Evolutionary conservation across 805 yeast species (phyloP).

Genomic region (Wickerhamomyces alni): DNA sequence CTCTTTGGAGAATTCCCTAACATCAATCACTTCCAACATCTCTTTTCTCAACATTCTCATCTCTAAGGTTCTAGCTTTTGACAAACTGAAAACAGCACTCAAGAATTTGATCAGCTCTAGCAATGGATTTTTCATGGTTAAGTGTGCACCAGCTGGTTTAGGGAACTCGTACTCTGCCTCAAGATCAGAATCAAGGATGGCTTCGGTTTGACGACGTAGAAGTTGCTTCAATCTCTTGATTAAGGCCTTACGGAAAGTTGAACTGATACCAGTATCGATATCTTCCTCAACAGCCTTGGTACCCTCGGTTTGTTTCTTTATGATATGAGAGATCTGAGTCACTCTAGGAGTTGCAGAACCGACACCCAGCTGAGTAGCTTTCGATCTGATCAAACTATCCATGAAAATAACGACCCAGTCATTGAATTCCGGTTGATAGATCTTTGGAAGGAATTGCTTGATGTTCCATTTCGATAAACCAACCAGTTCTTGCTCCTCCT

Average conservation of each 20-base stretch:
- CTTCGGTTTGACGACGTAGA: constrained; percentile 64
- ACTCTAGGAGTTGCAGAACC: constrained; percentile 49
- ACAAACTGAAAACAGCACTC: constrained; percentile 66
- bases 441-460: constrained; percentile 61
- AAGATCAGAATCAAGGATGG: constrained; percentile 59
- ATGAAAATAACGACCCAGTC: constrained; percentile 80
- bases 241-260: constrained; percentile 56
- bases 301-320: constrained; percentile 34
- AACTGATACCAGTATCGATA: constrained; percentile 42
- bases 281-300: constrained; percentile 28
- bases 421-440: constrained; percentile 76
- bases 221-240: constrained; percentile 61
- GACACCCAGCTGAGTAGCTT: constrained; percentile 27
- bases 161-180: constrained; percentile 69
- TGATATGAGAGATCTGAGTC: constrained; percentile 59
- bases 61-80: constrained; percentile 60
- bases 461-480: constrained; percentile 74
- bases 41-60: constrained; percentile 71
- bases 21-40: constrained; percentile 64
- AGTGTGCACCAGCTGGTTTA: constrained; percentile 64
- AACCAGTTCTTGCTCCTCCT: constrained; percentile 30
- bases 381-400: constrained; percentile 57
- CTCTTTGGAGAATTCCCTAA: constrained; percentile 77
- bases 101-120: constrained; percentile 74
- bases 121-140: constrained; percentile 58